These are phyloP conservation scores for Carex kokanica DNA, from an alignment of 176 grass and related monocot genomes.

Conservation along the genomic window DNA sequence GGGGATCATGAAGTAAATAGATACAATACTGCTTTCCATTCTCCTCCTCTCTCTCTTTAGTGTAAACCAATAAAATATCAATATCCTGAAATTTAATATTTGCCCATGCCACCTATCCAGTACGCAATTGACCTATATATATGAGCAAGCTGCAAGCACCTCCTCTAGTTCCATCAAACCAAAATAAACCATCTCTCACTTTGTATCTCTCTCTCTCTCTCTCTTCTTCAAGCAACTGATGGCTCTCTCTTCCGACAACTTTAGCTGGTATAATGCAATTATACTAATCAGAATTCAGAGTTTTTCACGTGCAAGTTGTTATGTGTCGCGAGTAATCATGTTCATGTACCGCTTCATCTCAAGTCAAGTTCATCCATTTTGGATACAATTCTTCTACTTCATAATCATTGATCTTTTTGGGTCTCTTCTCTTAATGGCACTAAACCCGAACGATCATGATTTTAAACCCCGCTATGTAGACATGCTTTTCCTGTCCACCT, in stretches of 20 bases:
- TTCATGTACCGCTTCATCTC: constrained; percentile 27
- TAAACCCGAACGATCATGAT: constrained; percentile 34
- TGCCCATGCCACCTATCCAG: too few species aligned
- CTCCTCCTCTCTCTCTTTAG: background rate
- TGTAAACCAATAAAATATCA: background rate
- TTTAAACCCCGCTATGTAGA: constrained; percentile 39
- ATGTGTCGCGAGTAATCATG: background rate
- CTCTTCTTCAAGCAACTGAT: background rate
- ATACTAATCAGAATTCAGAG: constrained; percentile 30
- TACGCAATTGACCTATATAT: background rate
- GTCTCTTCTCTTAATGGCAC: constrained; percentile 39
- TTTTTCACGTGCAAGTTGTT: constrained; percentile 29
- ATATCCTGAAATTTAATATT: background rate
- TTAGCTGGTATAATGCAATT: constrained; percentile 19
- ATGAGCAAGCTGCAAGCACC: background rate
- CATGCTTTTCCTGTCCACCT: constrained; percentile 57
- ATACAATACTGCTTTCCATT: background rate
- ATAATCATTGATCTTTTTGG: constrained; percentile 50
- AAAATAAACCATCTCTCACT: background rate
- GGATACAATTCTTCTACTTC: constrained; percentile 55
- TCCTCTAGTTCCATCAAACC: background rate
- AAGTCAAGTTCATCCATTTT: constrained; percentile 37
- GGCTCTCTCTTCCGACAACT: background rate
- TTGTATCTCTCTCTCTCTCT: background rate
- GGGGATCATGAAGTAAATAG: background rate